phyloP scores from a whole-genome alignment of 768 basidiomycete genomes.

The Rhizopogon vinicolor region DNA sequence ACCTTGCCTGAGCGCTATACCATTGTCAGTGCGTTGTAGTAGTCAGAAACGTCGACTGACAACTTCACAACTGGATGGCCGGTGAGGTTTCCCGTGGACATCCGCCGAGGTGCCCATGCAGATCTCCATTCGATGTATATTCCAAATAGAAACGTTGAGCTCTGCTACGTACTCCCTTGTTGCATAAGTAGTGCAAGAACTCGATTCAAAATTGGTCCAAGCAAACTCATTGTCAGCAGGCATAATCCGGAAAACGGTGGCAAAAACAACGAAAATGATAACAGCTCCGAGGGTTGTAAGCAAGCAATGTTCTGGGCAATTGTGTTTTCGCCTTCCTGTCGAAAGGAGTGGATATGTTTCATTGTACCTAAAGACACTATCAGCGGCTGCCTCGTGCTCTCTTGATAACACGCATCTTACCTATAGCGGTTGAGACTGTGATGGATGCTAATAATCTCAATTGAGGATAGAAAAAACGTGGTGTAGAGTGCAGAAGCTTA shows the following conservation, averaged over 20 bases:
- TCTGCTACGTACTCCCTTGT: slow-evolving; percentile 25
- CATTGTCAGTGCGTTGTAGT: not conserved
- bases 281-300: not conserved
- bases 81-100: slow-evolving; percentile 14
- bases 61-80: slow-evolving; percentile 20
- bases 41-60: not conserved
- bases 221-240: not conserved
- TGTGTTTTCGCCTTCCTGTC: not conserved
- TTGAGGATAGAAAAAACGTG: too few species aligned
- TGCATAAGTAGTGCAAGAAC: slow-evolving; percentile 21
- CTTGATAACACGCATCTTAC: too few species aligned
- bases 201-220: slow-evolving; percentile 13
- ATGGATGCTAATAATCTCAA: too few species aligned
- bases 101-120: slow-evolving; percentile 17
- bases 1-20: slow-evolving; percentile 14
- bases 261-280: not conserved
- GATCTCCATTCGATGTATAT: slow-evolving; percentile 12
- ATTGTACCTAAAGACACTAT: not conserved
- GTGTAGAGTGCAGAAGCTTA: not conserved
- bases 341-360: not conserved
- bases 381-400: not conserved
- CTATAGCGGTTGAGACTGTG: not conserved
- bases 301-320: not conserved
- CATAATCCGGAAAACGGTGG: not conserved
- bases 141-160: slow-evolving; percentile 24